Base-by-base conservation (phyloP, 1,139 yeast genomes). In the Yamadazyma blattariae region DNA sequence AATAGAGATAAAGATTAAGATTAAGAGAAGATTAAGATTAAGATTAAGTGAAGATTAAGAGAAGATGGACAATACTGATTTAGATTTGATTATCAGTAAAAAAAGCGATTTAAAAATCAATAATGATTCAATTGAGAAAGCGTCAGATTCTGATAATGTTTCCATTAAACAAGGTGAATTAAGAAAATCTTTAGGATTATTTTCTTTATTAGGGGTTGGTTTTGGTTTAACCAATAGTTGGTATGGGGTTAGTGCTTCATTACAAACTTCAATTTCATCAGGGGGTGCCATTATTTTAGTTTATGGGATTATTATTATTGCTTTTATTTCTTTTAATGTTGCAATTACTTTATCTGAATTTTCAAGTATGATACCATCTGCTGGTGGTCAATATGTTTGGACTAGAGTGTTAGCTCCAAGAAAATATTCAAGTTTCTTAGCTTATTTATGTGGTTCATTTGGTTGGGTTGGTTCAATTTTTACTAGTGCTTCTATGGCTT, bases 281-380 rank as follows among this genome's bases (percentile, higher is more conserved):
- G 85, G 85, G 44, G 88, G 88, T 21, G 86, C 88, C 9, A 61
- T 80, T 64, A 58, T 79, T 61, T 75, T 80, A 44, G 75, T 80
- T 12, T 81, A 79, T 48, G 88, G 88, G 49, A 79, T 80, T 46
- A 60, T 81, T 20, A 79, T 82, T 45, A 70, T 82, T 39, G 79
- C 87, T 0, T 57, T 57, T 39, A 52, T 67, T 24, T 66, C 73
- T 2, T 57, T 57, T 44, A 59, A 67, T 48, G 56, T 68, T 38
- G 74, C 67, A 16, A 54, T 63, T 14, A 61, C 67, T 5, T 56
- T 65, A 42, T 62, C 77, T 12, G 82, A 77, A 44, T 57, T 77
- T 50, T 67, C 77, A 2, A 64, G 72, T 32, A 72, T 79, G 25
- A 71, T 71, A 49, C 82, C 82, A 1, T 58, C 62, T 36, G 79